Evolutionary conservation across 768 basidiomycete species (phyloP), one percentile per base, ranked within the genome.

Genomic region (Suillus variegatus): DNA sequence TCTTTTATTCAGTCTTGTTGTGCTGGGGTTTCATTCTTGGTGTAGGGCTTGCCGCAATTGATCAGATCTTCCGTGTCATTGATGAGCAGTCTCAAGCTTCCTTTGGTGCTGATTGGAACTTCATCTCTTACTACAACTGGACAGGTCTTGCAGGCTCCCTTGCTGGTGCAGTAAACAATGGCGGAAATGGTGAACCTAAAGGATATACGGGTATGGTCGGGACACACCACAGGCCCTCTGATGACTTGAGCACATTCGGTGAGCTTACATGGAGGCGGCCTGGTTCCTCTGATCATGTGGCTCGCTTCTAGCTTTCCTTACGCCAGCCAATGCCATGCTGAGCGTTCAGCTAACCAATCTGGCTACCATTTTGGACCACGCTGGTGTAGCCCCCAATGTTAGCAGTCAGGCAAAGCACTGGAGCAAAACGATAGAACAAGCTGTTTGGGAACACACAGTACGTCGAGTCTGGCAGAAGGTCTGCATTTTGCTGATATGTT

Each of bases 111-210:
- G 74, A 90, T 76, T 92, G 87, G 79, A 88, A 90, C 74, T 86
- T 89, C 70, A 80, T 92, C 61, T 91, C 90, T 8, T 91, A 86
- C 74, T 93, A 91, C 74, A 92, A 91, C 72, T 93, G 91, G 92
- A 92, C 91, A 6, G 91, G 92, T 20, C 85, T 85, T 18, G 75
- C 80, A 60, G 88, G 89, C 14, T 18, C 80, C 25, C 73, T 92
- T 52, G 81, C 86, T 43, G 89, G 90, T 5, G 76, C 81, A 20
- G 90, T 93, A 2, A 76, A 80, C 56, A 93, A 93, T 73, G 76
- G 71, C 0, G 92, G 92, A 7, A 91, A 90, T 68, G 88, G 88
- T 7, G 91, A 93, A 73, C 92, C 89, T 0, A 92, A 89, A 71
- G 87, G 82, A 9, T 89, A 85, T 70, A 91, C 89, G 2, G 92